Conservation (phyloP, 2,329 filamentous ascomycete species). For the Colletotrichum sp. region DNA sequence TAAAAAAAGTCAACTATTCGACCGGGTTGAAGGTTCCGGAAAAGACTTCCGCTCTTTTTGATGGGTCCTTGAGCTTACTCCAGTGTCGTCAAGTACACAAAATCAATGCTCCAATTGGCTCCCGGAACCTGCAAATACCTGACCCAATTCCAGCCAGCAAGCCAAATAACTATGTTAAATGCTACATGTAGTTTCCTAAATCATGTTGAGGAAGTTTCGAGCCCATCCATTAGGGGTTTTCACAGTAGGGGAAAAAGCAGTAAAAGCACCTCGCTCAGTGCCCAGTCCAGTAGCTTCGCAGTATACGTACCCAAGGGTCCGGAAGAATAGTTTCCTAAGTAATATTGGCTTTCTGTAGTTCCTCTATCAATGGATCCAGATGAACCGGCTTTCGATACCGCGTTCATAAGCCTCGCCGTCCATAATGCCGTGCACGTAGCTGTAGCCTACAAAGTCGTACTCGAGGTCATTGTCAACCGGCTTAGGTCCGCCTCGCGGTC, state of each 20-base stretch:
- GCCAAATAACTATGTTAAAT: neutral
- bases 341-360: fast-evolving
- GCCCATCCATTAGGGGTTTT: too few relatives aligned
- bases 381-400: neutral
- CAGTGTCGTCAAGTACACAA: neutral
- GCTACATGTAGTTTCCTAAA: neutral
- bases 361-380: neutral
- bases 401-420: neutral
- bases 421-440: neutral
- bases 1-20: neutral
- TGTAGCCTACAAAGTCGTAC: neutral
- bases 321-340: neutral
- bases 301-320: too few relatives aligned
- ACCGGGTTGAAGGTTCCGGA: neutral
- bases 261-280: too few relatives aligned
- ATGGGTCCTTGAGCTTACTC: neutral
- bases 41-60: neutral
- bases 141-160: fast-evolving
- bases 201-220: too few relatives aligned
- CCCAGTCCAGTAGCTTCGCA: too few relatives aligned
- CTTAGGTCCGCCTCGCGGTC: neutral
- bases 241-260: too few relatives aligned
- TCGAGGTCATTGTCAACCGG: neutral
- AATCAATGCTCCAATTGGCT: fast-evolving
- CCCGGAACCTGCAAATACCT: neutral